phyloP scores from a whole-genome alignment of 352 stramenopile species.

The Phytophthora sansomeana region DNA sequence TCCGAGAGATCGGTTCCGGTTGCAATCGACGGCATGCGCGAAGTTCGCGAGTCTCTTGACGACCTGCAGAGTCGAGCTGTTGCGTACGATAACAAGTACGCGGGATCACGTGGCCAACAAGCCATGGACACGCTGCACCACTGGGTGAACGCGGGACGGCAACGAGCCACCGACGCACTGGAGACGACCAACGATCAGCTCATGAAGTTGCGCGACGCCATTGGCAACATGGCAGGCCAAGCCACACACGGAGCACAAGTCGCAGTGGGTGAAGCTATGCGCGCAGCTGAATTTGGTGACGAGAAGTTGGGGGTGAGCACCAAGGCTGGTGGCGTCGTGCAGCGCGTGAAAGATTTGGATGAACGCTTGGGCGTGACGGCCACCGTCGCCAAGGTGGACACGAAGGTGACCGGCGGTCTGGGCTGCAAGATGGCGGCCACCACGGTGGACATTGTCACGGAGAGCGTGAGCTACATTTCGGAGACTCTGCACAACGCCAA shows the following conservation, averaged over 20 bases:
- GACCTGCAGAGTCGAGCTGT: constrained; percentile 49
- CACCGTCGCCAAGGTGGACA: constrained; percentile 64
- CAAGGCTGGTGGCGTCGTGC: constrained; percentile 49
- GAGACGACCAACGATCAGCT: constrained; percentile 65
- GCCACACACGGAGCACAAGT: constrained; percentile 34
- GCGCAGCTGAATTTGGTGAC: constrained; percentile 58
- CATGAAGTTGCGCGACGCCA: constrained; percentile 46
- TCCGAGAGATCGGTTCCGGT: constrained; percentile 56
- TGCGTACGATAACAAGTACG: constrained; percentile 70
- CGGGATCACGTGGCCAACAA: constrained; percentile 33
- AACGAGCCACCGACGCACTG: constrained; percentile 65
- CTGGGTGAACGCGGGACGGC: constrained; percentile 59
- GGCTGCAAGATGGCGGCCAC: constrained; percentile 59
- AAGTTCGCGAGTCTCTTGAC: constrained; percentile 53
- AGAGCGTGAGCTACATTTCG: constrained; percentile 73
- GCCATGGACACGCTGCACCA: constrained; percentile 45
- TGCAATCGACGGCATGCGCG: constrained; percentile 51
- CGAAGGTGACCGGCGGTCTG: constrained; percentile 70
- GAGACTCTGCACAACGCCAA: constrained; percentile 72
- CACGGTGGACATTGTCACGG: constrained; percentile 65
- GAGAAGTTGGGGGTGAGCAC: constrained; percentile 58
- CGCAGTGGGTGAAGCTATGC: constrained; percentile 53
- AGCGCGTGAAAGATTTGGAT: constrained; percentile 64
- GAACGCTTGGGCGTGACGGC: constrained; percentile 61
- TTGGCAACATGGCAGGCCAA: constrained; percentile 50